Evolutionary conservation across 768 basidiomycete genomes (phyloP), one percentile per base, ranked within the genome.

Genomic region (Daedaleopsis nitida): DNA sequence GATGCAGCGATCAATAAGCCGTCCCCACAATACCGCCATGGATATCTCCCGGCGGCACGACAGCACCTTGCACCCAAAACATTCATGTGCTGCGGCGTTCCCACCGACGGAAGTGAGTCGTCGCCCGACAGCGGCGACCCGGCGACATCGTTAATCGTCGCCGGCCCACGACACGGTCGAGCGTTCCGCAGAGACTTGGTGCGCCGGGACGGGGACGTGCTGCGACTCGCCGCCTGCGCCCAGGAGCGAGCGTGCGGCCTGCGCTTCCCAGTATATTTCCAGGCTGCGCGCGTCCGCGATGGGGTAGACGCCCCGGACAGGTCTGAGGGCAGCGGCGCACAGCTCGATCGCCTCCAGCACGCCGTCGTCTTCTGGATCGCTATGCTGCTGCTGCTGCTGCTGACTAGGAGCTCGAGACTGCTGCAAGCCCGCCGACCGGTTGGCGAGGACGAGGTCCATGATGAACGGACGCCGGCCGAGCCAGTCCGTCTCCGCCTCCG

Each of bases 361-460:
- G 58, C 66, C 58, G 60, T 76, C 73, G 61, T 74, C 71, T 3
- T 58, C 70, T 59, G 66, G 65, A 65, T 7, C 27, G 27, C 27
- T 3, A 32, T 32, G 4, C 27, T 32, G 4, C 27, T 3, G 27
- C n/a, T n/a, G 27, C 27, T 3, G 27, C 27, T 3, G 27, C 27
- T 3, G 27, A 32, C 27, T n/a, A n/a, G n/a, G 27, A 3, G 27
- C 27, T 7, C 27, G 4, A 7, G 27, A 7, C 27, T 32, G 27
- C 52, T 69, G 67, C 62, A 62, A 65, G 45, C 62, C 64, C 47
- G 69, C 72, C 39, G 75, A 72, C 65, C 71, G 72, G 43, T 77
- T 70, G 64, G 80, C 80, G 58, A 84, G 73, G 62, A 83, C 70
- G 58, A 81, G 67, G 66, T 82, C 81, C 81, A 81, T 83, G 63